phyloP scores from a whole-genome alignment of 306 rosid genomes.

The Quercus dentata region DNA sequence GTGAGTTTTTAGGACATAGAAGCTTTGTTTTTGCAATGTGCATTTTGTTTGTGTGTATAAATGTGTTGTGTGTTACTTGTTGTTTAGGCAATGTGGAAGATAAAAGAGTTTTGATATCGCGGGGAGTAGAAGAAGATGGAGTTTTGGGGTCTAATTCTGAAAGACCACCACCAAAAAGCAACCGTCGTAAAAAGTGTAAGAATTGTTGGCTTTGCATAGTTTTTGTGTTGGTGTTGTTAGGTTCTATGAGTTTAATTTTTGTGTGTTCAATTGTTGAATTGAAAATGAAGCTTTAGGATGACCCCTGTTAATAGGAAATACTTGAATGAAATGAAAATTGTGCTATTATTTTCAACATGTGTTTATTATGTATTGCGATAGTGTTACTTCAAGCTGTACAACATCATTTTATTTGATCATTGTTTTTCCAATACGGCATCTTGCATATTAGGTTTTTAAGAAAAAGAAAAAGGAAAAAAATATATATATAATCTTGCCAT shows the following conservation, averaged over 20 bases:
- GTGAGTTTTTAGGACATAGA: constrained; percentile 30
- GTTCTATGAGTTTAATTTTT: constrained; percentile 1
- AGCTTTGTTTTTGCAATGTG: not conserved
- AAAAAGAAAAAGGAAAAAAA: too few relatives aligned
- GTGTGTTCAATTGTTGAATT: not conserved
- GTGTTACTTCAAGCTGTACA: too few relatives aligned
- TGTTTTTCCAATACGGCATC: too few relatives aligned
- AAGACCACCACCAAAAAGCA: constrained; percentile 47
- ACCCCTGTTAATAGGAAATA: too few relatives aligned
- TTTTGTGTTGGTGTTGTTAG: constrained; percentile 6
- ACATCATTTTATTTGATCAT: too few relatives aligned
- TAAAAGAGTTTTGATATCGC: constrained; percentile 13
- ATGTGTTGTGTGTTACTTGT: not conserved
- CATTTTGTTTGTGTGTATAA: not conserved
- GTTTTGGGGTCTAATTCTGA: constrained; percentile 11
- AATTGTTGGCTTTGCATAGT: constrained; percentile 11
- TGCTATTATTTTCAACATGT: too few relatives aligned
- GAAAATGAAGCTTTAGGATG: not conserved
- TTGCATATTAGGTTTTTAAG: too few relatives aligned
- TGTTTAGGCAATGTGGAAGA: constrained; percentile 50
- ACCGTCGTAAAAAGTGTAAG: constrained; percentile 68
- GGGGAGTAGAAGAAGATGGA: constrained; percentile 19
- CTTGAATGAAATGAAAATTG: too few relatives aligned
- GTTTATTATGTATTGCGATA: too few relatives aligned
- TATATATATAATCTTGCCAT: too few relatives aligned